A percentile compares a stretch with the other conserved stretches of the same genome.
Evolutionary conservation across 305 asterid species (phyloP).

Genomic region (Rubia tinctorum): DNA sequence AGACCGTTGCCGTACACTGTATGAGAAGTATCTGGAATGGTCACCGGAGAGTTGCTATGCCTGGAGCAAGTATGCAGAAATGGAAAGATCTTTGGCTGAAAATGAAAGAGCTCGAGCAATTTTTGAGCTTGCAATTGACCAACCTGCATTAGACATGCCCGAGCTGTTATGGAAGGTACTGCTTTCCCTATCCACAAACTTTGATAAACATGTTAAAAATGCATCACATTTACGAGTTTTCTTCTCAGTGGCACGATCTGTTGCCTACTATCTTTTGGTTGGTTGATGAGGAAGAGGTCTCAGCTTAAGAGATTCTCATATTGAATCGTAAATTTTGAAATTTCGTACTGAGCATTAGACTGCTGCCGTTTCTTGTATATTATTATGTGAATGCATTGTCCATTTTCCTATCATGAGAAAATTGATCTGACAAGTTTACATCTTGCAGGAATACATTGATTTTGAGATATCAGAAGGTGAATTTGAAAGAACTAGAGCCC

Average conservation of each 20-base stretch:
- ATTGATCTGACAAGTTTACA: background rate
- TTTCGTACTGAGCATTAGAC: too few species aligned
- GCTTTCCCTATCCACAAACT: slow-evolving; percentile 7
- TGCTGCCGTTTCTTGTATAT: too few species aligned
- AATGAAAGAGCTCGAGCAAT: slow-evolving; percentile 79
- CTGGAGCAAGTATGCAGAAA: slow-evolving; percentile 86
- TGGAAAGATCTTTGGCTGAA: slow-evolving; percentile 78
- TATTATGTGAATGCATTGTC: background rate
- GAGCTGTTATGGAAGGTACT: slow-evolving; percentile 91
- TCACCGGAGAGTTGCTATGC: slow-evolving; percentile 94
- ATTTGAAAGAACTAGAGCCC: slow-evolving; percentile 71
- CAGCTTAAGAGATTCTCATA: background rate
- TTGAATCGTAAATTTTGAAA: background rate
- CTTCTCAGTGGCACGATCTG: too few species aligned
- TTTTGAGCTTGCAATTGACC: slow-evolving; percentile 92
- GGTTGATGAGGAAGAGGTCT: background rate
- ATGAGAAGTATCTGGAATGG: slow-evolving; percentile 85
- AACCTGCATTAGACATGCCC: slow-evolving; percentile 94
- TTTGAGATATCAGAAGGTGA: slow-evolving; percentile 85
- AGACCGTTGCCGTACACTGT: slow-evolving; percentile 81
- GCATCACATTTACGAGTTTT: too few species aligned
- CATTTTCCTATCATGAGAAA: background rate
- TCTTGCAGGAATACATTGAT: slow-evolving; percentile 81
- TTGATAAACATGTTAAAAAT: background rate
- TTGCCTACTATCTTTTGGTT: too few species aligned